These are phyloP conservation scores for Phytophthora vignae DNA, from an alignment of 352 stramenopile species.

Conservation along the genomic window DNA sequence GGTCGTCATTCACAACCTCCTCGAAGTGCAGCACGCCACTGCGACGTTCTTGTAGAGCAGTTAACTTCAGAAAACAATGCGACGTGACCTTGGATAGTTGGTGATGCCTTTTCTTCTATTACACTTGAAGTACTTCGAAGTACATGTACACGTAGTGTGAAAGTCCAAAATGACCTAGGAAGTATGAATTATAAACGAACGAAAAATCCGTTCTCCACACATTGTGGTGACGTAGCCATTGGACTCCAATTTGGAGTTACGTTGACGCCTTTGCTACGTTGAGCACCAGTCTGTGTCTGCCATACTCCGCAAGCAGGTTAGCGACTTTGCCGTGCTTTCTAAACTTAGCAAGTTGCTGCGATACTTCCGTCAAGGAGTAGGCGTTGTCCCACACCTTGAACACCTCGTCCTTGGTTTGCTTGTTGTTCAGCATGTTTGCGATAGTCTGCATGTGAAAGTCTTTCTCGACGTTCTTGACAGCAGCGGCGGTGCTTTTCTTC, in stretches of 20 bases:
- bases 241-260: too few species aligned
- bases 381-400: background rate
- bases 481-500: background rate
- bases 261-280: background rate
- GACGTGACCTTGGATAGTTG: background rate
- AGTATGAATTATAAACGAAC: too few species aligned
- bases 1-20: constrained; percentile 88
- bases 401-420: background rate
- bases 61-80: background rate
- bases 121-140: too few species aligned
- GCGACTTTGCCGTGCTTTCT: background rate
- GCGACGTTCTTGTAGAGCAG: constrained; percentile 70
- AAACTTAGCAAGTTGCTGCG: background rate
- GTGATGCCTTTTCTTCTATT: too few species aligned
- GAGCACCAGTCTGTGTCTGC: background rate
- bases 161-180: too few species aligned
- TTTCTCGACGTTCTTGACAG: background rate
- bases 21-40: constrained; percentile 84
- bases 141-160: too few species aligned
- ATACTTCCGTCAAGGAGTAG: background rate
- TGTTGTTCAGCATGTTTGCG: background rate
- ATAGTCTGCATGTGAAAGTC: background rate
- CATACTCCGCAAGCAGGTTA: background rate
- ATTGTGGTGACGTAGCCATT: background rate
- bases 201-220: too few species aligned